Percentiles rank a stretch among this genome's conserved stretches.
Conservation (phyloP, 1,284 basidiomycete species). For the Cutaneotrichosporon arboriforme region DNA sequence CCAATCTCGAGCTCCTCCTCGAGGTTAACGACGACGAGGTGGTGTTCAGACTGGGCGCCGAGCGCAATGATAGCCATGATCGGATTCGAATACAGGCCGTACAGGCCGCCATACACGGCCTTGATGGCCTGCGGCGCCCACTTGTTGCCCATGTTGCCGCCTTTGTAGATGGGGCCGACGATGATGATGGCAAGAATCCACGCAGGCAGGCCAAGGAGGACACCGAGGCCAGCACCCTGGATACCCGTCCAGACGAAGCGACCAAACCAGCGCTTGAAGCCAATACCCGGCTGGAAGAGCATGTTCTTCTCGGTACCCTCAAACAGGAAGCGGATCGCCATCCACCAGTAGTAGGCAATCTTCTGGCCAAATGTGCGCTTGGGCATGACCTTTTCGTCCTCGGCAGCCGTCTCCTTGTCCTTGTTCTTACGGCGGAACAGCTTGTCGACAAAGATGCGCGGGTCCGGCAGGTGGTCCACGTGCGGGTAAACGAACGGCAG, state of each 20-base stretch:
- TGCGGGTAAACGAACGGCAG: slow-evolving; percentile 48
- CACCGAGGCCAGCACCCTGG: slow-evolving; percentile 44
- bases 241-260: slow-evolving; percentile 39
- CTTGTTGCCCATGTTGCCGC: slow-evolving; percentile 36
- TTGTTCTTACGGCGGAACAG: slow-evolving; percentile 6
- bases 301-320: slow-evolving; percentile 49
- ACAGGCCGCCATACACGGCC: slow-evolving; percentile 41
- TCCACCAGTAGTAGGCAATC: slow-evolving; percentile 32
- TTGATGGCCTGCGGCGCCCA: slow-evolving; percentile 49
- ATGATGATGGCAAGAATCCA: slow-evolving; percentile 46
- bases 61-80: slow-evolving; percentile 46
- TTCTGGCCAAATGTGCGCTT: neutral
- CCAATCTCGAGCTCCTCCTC: slow-evolving; percentile 12
- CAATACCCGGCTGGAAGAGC: slow-evolving; percentile 25
- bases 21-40: slow-evolving; percentile 36
- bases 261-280: slow-evolving; percentile 26
- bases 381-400: slow-evolving; percentile 1
- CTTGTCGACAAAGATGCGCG: slow-evolving; percentile 21
- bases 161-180: slow-evolving; percentile 45
- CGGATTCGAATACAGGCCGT: slow-evolving; percentile 48
- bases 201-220: slow-evolving; percentile 45
- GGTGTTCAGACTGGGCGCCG: slow-evolving; percentile 46
- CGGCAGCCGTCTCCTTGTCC: slow-evolving; percentile 9
- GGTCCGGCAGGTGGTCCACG: slow-evolving; percentile 46
- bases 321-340: slow-evolving; percentile 47